These are phyloP conservation scores for Sechiopsis laciniata DNA, from an alignment of 306 rosid species.

Conservation along the genomic window DNA sequence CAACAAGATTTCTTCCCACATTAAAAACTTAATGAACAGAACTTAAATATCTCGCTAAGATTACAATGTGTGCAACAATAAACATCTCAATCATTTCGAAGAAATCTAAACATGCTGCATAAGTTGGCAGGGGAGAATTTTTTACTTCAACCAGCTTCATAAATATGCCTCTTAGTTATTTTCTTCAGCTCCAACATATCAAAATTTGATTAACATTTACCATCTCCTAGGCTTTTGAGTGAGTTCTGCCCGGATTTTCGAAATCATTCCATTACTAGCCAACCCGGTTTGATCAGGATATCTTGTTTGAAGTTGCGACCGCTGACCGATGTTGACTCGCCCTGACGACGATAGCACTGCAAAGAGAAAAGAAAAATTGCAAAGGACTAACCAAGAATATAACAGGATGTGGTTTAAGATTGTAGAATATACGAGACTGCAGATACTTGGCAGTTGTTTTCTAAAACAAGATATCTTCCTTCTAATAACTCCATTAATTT, in stretches of 20 bases:
- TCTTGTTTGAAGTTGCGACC: constrained; percentile 89
- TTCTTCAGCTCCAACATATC: neutral
- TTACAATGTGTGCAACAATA: neutral
- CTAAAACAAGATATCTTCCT: neutral
- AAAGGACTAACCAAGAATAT: neutral
- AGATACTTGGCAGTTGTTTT: neutral
- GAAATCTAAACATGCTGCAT: neutral
- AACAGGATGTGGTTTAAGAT: neutral
- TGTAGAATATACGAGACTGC: neutral
- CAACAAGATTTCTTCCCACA: neutral
- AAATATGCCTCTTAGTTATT: neutral
- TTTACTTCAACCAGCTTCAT: constrained; percentile 5
- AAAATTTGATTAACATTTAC: neutral
- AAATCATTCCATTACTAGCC: constrained; percentile 73
- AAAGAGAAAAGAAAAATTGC: constrained; percentile 24
- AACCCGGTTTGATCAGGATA: constrained; percentile 69
- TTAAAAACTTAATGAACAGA: neutral
- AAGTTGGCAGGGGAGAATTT: neutral
- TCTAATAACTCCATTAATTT: neutral
- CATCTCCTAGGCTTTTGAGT: neutral
- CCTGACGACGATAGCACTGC: constrained; percentile 96
- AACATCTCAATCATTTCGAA: constrained; percentile 12
- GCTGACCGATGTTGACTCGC: constrained; percentile 79
- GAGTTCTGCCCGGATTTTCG: neutral
- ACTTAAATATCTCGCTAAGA: neutral